These are phyloP conservation scores for Xylariales sp. DNA, from an alignment of 2,329 filamentous ascomycete genomes.

Conservation along the genomic window DNA sequence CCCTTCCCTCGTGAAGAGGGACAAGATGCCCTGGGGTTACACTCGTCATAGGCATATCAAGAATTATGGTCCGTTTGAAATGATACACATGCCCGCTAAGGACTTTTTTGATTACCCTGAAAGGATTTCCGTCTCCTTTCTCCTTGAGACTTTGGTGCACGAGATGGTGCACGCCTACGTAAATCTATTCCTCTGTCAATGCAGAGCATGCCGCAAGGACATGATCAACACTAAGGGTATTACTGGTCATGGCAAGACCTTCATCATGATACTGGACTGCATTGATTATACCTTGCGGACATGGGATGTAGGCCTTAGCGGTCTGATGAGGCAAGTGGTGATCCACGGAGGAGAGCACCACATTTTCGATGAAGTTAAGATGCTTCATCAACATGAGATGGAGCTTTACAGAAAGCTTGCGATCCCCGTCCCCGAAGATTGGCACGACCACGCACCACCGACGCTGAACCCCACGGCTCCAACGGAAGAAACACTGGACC, in stretches of 20 bases:
- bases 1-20: too few relatives aligned
- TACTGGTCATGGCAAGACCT: neutral
- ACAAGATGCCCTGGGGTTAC: neutral
- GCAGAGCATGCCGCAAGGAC: neutral
- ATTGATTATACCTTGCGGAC: slow-evolving; percentile 6
- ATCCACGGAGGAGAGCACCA: too few relatives aligned
- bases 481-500: neutral
- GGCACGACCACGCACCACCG: neutral
- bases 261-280: slow-evolving; percentile 22
- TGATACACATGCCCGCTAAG: slow-evolving; percentile 10
- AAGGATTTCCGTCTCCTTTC: neutral
- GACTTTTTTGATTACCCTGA: neutral
- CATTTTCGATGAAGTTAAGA: too few relatives aligned
- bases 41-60: neutral
- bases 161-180: slow-evolving; percentile 34
- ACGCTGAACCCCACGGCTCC: neutral
- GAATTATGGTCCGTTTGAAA: neutral
- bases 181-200: neutral
- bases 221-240: neutral
- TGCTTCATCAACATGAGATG: too few relatives aligned
- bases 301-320: slow-evolving; percentile 10
- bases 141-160: slow-evolving; percentile 23
- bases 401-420: too few relatives aligned
- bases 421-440: neutral
- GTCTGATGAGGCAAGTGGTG: neutral